phyloP scores from a whole-genome alignment of 176 grass and related monocot genomes.

The Elaeis guineensis region DNA sequence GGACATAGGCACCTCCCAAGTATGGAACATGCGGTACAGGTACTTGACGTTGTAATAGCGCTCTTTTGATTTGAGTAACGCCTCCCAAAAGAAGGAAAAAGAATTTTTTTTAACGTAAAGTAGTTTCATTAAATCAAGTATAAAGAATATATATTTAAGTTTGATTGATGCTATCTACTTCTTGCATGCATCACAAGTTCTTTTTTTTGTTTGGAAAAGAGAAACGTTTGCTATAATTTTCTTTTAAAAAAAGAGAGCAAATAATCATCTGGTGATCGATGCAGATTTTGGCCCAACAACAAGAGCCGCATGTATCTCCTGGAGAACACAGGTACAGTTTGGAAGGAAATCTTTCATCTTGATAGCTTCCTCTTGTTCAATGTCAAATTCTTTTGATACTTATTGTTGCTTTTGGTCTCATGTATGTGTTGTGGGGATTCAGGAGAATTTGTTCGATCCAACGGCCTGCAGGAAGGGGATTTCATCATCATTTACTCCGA shows the following conservation, averaged over 20 bases:
- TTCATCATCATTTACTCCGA: slow-evolving; percentile 87
- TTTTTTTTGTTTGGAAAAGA: no score
- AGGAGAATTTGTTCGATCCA: slow-evolving; percentile 74
- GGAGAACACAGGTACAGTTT: slow-evolving; percentile 64
- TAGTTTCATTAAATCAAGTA: no score
- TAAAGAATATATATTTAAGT: no score
- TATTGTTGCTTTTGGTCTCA: neutral
- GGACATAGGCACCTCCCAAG: slow-evolving; percentile 63
- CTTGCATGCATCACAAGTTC: no score
- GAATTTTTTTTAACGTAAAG: no score
- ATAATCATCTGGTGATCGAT: no score
- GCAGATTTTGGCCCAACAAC: slow-evolving; percentile 98
- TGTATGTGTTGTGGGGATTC: slow-evolving; percentile 8
- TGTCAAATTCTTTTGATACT: neutral
- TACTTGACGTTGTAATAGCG: neutral
- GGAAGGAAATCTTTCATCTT: neutral
- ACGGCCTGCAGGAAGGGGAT: slow-evolving; percentile 81
- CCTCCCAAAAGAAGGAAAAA: no score
- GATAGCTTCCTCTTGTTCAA: no score
- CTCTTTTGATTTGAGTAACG: no score
- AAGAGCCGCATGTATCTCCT: slow-evolving; percentile 99
- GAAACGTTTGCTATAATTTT: no score
- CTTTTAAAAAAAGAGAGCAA: no score
- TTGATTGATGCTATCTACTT: no score
- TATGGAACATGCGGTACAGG: slow-evolving; percentile 98